Base-by-base conservation (phyloP, 305 asterid genomes). In the Fraxinus velutina region DNA sequence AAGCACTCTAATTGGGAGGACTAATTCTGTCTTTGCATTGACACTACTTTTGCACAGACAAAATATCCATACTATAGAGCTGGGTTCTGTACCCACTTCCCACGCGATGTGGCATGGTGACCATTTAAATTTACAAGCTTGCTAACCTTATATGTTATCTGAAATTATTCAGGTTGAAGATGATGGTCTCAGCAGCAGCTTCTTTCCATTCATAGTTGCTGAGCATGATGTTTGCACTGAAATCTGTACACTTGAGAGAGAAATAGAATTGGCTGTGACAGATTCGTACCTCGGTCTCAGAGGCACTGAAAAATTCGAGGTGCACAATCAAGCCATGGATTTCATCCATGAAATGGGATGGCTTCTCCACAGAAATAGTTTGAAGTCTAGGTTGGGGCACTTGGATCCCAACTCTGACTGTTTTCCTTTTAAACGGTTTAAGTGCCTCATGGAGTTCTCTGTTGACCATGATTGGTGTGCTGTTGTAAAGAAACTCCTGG, bases 261-360 rank as follows among this genome's bases (percentile, higher is more conserved):
- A 91, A 73, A 88, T 91, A 24, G 97, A 92, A 76, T 42, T 81
- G 81, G 80, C 83, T n/a, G 87, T 83, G 79, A 66, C 68, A 62
- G 89, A 85, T 76, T 80, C 82, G 76, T 52, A 85, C 33, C 84
- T 77, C 36, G 81, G 55, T 12, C 55, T 44, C 55, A 13, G 85
- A 81, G 88, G 85, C 72, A 68, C 44, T 17, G 86, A 80, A 79
- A 85, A 86, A 72, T 33, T 75, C 42, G 88, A 83, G 80, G 83
- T 80, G 68, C 81, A 88, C 77, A 84, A 86, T 83, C 87, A 83
- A 83, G 92, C 93, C 60, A 77, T 91, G 89, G 90, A 92, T 73
- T 92, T 92, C 80, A 85, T 92, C 74, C 92, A 91, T 79, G 97
- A 92, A 89, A 84, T 92, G 90, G 97, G 97, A 74, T 91, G 95